Percentiles rank a stretch among this genome's conserved stretches.
Conservation (phyloP, 768 basidiomycete species). For the Artomyces pyxidatus region DNA sequence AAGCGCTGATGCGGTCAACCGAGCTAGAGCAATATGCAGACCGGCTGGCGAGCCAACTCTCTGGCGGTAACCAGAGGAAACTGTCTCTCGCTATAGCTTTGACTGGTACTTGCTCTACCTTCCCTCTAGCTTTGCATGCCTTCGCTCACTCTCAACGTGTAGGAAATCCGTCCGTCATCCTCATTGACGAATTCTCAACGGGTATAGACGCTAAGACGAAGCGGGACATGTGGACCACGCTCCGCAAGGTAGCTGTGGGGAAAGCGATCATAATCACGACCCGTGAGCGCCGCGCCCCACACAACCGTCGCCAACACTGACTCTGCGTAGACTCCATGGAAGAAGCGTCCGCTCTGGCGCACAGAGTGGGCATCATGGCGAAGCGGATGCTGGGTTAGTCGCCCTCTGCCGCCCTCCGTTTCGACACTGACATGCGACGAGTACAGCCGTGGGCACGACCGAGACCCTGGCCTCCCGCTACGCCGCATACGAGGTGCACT, state of each 20-base stretch:
- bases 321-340: slow-evolving; percentile 63
- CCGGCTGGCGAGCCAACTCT: slow-evolving; percentile 64
- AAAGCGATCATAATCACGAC: slow-evolving; percentile 71
- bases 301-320: slow-evolving; percentile 4
- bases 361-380: slow-evolving; percentile 69
- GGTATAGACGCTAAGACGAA: slow-evolving; percentile 81
- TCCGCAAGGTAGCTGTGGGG: slow-evolving; percentile 53
- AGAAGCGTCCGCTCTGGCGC: slow-evolving; percentile 72
- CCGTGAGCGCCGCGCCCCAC: slow-evolving; percentile 32
- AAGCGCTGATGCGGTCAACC: slow-evolving; percentile 49
- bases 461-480: slow-evolving; percentile 57
- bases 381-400: slow-evolving; percentile 55
- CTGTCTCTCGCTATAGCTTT: slow-evolving; percentile 69
- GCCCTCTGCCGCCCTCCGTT: neutral
- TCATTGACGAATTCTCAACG: slow-evolving; percentile 80
- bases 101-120: slow-evolving; percentile 42
- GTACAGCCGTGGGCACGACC: slow-evolving; percentile 57
- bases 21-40: slow-evolving; percentile 55
- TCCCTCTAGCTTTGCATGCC: neutral
- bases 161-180: slow-evolving; percentile 71
- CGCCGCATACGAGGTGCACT: slow-evolving; percentile 70
- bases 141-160: neutral
- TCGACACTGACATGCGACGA: neutral
- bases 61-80: slow-evolving; percentile 76
- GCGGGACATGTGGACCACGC: slow-evolving; percentile 73